These are phyloP conservation scores for Arthroderma uncinatum DNA, from an alignment of 2,329 filamentous ascomycete genomes.

Conservation along the genomic window DNA sequence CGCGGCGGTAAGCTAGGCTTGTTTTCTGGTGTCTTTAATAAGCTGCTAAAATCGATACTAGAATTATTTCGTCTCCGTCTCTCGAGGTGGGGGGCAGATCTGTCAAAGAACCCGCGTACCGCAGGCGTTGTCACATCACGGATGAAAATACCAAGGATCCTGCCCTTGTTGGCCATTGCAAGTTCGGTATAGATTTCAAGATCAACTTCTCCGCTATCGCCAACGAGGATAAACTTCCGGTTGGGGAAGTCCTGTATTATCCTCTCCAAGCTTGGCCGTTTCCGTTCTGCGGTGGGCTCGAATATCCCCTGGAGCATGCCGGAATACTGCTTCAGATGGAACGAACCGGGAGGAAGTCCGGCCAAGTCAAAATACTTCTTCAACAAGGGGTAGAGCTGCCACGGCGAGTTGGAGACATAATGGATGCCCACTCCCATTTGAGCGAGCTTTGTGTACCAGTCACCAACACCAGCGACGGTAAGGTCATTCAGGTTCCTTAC, in stretches of 20 bases:
- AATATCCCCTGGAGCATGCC: constrained; percentile 98
- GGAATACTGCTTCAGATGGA: constrained; percentile 91
- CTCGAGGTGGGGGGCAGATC: constrained; percentile 36
- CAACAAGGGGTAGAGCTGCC: constrained; percentile 89
- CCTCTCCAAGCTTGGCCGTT: constrained; percentile 75
- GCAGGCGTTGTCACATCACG: constrained; percentile 82
- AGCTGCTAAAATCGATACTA: constrained; percentile 20
- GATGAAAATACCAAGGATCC: constrained; percentile 81
- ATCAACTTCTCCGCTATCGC: constrained; percentile 93
- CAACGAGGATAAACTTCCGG: constrained; percentile 78
- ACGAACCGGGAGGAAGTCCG: constrained; percentile 72
- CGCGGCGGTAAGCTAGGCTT: constrained; percentile 33
- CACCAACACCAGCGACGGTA: constrained; percentile 72
- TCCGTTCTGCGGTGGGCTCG: constrained; percentile 89
- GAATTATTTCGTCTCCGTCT: constrained; percentile 19
- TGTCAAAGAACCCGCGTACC: constrained; percentile 65
- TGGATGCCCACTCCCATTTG: constrained; percentile 78
- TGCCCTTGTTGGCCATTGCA: constrained; percentile 69
- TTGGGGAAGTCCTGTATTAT: constrained; percentile 83
- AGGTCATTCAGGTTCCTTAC: constrained; percentile 73
- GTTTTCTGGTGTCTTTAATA: constrained; percentile 21
- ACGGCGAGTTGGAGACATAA: constrained; percentile 98
- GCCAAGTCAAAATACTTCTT: constrained; percentile 73
- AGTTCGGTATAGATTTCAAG: constrained; percentile 94
- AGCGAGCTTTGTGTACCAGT: constrained; percentile 75